These are phyloP conservation scores for Ogataea pilisensis DNA, from an alignment of 805 yeast genomes.

Conservation along the genomic window DNA sequence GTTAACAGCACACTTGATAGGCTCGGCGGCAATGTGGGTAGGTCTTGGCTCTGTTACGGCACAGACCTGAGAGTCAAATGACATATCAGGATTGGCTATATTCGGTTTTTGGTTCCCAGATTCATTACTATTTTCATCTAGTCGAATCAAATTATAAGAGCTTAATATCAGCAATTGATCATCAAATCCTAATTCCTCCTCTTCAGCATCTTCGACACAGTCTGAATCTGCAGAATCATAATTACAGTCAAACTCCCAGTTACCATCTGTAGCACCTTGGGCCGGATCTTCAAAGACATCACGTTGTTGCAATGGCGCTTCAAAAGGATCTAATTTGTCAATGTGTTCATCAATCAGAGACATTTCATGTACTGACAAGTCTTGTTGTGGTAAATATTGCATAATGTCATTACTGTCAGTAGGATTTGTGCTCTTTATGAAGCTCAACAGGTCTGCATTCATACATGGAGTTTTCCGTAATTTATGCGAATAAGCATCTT, in stretches of 20 bases:
- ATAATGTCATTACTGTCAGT: too few species aligned
- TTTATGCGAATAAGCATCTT: constrained; percentile 11
- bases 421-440: constrained; percentile 4
- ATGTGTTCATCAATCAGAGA: neutral
- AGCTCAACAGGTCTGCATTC: constrained; percentile 11
- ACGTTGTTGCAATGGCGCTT: too few species aligned
- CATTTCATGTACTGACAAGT: neutral
- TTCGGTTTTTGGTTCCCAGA: constrained; percentile 4
- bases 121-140: constrained; percentile 11
- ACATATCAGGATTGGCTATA: constrained; percentile 9
- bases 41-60: constrained; percentile 16
- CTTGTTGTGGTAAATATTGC: too few species aligned
- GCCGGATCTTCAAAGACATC: too few species aligned
- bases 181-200: constrained; percentile 10
- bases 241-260: neutral
- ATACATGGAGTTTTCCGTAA: constrained; percentile 19
- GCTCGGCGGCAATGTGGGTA: constrained; percentile 10
- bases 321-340: too few species aligned
- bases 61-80: constrained; percentile 20
- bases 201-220: constrained; percentile 15
- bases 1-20: constrained; percentile 17
- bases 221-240: constrained; percentile 13
- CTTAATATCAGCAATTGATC: constrained; percentile 14
- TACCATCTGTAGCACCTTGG: neutral
- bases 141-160: constrained; percentile 14